phyloP scores from a whole-genome alignment of 352 stramenopile species.

The Globisporangium cylindrosporum region DNA sequence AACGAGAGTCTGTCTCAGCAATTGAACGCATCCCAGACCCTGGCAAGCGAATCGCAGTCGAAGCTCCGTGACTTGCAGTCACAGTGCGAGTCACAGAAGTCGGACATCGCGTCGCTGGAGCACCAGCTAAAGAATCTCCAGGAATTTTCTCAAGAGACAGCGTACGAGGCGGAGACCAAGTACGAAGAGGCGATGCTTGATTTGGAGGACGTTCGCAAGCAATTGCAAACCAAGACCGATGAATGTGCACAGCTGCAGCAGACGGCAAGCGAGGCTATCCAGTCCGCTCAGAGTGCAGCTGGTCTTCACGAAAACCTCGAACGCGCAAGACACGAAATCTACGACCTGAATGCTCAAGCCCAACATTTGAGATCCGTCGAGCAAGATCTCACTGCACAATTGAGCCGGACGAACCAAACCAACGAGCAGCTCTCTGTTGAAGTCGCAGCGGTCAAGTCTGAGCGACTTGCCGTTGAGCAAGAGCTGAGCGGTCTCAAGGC shows the following conservation, averaged over 20 bases:
- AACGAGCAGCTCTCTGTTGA: conserved; percentile 32
- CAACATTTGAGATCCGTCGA: conserved; percentile 36
- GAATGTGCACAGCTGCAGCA: conserved; percentile 27
- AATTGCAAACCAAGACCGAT: conserved; percentile 30
- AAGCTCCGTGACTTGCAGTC: conserved; percentile 12
- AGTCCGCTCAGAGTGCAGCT: conserved; percentile 24
- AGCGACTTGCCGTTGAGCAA: conserved; percentile 29
- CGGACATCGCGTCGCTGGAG: conserved; percentile 30
- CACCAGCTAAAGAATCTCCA: conserved; percentile 67
- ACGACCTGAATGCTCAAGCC: conserved; percentile 30
- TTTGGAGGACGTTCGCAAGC: conserved; percentile 24
- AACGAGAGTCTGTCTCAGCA: conserved; percentile 13
- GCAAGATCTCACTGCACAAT: conserved; percentile 34
- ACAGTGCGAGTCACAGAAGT: conserved; percentile 24
- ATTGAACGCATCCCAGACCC: neutral
- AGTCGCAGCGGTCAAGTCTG: conserved; percentile 21
- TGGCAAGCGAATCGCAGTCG: conserved; percentile 5
- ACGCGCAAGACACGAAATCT: conserved; percentile 32
- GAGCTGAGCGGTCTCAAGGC: conserved; percentile 29
- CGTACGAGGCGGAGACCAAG: conserved; percentile 57
- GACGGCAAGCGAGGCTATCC: conserved; percentile 6
- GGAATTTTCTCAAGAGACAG: conserved; percentile 48
- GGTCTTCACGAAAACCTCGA: conserved; percentile 33
- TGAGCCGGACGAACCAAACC: conserved; percentile 22
- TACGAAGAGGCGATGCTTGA: conserved; percentile 53